Percentiles rank a stretch among this genome's conserved stretches.
These are phyloP conservation scores for Mycena pura DNA, from an alignment of 768 basidiomycete species.

Conservation along the genomic window DNA sequence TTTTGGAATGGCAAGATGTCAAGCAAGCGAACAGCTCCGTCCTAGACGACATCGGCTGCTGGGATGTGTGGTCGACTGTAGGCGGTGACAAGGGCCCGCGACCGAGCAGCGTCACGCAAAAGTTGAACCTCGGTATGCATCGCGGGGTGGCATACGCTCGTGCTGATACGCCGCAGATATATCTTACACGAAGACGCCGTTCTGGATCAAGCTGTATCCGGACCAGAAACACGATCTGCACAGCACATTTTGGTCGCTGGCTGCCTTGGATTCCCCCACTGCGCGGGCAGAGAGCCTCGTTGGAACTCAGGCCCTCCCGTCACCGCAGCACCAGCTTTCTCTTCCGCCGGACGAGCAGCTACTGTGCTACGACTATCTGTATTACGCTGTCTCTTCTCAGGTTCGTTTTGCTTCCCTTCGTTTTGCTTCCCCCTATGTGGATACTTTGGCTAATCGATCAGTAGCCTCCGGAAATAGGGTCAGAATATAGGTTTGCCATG, in stretches of 20 bases:
- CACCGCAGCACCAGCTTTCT: constrained; percentile 20
- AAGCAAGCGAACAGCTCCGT: constrained; percentile 27
- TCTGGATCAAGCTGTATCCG: constrained; percentile 32
- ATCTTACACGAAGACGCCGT: constrained; percentile 32
- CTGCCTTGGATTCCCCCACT: constrained; percentile 26
- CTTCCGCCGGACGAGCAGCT: constrained; percentile 31
- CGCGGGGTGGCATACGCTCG: neutral
- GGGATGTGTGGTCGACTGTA: constrained; percentile 30
- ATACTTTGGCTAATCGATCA: neutral
- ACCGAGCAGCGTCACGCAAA: constrained; percentile 9
- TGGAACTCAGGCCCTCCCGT: constrained; percentile 23
- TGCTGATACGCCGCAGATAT: constrained; percentile 29
- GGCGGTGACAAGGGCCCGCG: constrained; percentile 20
- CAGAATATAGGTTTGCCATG: constrained; percentile 32
- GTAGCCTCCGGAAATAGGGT: constrained; percentile 38
- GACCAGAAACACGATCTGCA: constrained; percentile 29
- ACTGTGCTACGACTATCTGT: constrained; percentile 32
- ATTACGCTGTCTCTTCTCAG: constrained; percentile 31
- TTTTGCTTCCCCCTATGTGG: constrained; percentile 8
- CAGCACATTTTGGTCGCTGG: constrained; percentile 33
- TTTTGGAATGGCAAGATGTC: constrained; percentile 48
- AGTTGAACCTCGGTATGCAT: constrained; percentile 30
- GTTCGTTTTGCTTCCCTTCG: constrained; percentile 17
- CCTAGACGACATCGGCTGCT: constrained; percentile 41
- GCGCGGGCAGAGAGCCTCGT: constrained; percentile 20